Base-by-base conservation (phyloP, 148 eudicot genomes). In the Rhododendron molle region DNA sequence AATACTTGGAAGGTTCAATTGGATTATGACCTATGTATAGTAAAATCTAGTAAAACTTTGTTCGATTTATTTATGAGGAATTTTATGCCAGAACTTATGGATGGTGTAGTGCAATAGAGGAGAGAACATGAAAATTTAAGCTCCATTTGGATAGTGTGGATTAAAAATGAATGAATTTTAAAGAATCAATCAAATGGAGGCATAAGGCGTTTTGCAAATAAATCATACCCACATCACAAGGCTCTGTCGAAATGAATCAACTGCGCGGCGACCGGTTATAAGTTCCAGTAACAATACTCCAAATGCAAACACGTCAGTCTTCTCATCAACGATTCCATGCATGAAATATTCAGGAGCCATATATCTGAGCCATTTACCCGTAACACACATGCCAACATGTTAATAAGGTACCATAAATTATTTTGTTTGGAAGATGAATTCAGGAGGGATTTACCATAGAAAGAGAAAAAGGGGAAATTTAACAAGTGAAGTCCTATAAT, bases 341-440 rank as follows among this genome's bases (percentile, higher is more conserved):
- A 95, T 96, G 90, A 96, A 95, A 87, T 95, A 96, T 79, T 96
- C 99, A 2, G 98, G 99, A 78, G 99, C 98, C 92, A 95, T 92
- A 81, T 94, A 94, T 79, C 95, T 94, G 83, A 13, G 69, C 14
- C 36, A 20, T 56, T 72, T 44, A 49, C 28, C 13, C 15, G 6
- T 5, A 80, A 21, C 32, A 47, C n/a, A 83, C 54, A 44, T 81
- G 80, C 74, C 38, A 44, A 40, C 69, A 76, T 28, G 56, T 43
- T 65, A 85, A 8, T 38, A 7, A 40, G 80, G 23, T 58, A 20
- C 65, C 16, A 50, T 50, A 50, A 16, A 50, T 50, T 50, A 50
- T 13, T 50, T 2, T 58, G 65, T 58, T 21, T 6, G 65, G 60
- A 5, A 20, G 9, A 7, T 21, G 65, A 58, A 74, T 58, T 34